Evolutionary conservation across 1,139 yeast species (phyloP).

Genomic region (Blastobotrys buckinghamii): DNA sequence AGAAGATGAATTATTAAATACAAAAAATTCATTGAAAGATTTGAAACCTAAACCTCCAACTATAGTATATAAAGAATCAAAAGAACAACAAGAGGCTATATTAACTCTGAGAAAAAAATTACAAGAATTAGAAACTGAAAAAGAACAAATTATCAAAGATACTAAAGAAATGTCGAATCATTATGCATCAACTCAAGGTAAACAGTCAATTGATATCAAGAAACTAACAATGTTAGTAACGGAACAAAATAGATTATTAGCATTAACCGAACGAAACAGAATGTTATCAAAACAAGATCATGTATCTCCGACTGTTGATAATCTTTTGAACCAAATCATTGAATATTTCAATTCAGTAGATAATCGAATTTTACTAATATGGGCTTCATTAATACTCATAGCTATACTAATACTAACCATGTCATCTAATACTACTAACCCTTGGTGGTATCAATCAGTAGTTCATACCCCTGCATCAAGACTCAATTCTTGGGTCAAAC

Average conservation of each 20-base stretch:
- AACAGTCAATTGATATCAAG: constrained; percentile 1
- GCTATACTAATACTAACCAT: background rate
- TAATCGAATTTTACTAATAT: background rate
- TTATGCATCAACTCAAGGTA: background rate
- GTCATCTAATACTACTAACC: background rate
- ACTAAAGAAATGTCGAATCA: background rate
- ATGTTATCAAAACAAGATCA: too few relatives aligned
- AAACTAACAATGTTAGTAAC: constrained; percentile 1
- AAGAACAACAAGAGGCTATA: constrained; percentile 5
- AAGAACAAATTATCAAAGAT: constrained; percentile 4
- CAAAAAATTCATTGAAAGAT: constrained; percentile 9
- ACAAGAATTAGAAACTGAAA: constrained; percentile 12
- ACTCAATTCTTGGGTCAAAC: constrained; percentile 2
- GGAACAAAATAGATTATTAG: constrained; percentile 6
- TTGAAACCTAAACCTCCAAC: background rate
- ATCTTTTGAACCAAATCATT: too few relatives aligned
- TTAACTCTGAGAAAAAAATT: constrained; percentile 11
- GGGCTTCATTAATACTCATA: background rate
- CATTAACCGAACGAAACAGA: too few relatives aligned
- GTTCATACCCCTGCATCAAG: constrained; percentile 1
- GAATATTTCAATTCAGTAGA: too few relatives aligned
- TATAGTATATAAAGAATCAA: background rate
- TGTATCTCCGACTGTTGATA: too few relatives aligned
- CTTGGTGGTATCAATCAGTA: constrained; percentile 8
- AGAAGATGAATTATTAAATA: constrained; percentile 14